A percentile compares a stretch with the other conserved stretches of the same genome.
Evolutionary conservation across 176 grass and related monocot species (phyloP).

Genomic region (Raddia guianensis): DNA sequence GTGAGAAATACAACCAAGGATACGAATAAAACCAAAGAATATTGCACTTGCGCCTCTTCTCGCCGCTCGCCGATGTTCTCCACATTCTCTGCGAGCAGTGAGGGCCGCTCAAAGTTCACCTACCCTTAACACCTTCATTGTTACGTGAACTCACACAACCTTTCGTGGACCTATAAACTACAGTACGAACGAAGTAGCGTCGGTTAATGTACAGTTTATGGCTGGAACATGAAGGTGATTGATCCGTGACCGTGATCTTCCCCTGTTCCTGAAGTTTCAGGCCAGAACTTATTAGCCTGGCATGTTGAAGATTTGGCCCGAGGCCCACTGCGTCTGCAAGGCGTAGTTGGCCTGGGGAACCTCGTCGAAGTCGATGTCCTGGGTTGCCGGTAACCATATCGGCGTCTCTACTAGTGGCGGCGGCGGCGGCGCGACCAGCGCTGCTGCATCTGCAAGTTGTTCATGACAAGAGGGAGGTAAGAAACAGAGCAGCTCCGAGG

Average conservation of each 20-base stretch:
- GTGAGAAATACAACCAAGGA: slow-evolving; percentile 34
- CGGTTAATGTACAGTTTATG: slow-evolving; percentile 46
- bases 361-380: slow-evolving; percentile 30
- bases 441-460: slow-evolving; percentile 48
- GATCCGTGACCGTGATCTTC: neutral
- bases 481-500: neutral
- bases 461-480: neutral
- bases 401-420: neutral
- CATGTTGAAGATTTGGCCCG: slow-evolving; percentile 38
- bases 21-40: slow-evolving; percentile 68
- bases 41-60: slow-evolving; percentile 51
- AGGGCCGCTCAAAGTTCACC: slow-evolving; percentile 49
- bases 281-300: slow-evolving; percentile 5
- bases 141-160: slow-evolving; percentile 18
- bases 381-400: slow-evolving; percentile 36
- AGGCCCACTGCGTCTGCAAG: slow-evolving; percentile 8
- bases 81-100: slow-evolving; percentile 39
- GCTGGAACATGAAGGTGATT: neutral
- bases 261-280: neutral
- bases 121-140: slow-evolving; percentile 32
- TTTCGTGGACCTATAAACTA: neutral
- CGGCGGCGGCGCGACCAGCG: neutral
- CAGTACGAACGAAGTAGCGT: neutral
- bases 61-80: slow-evolving; percentile 31
- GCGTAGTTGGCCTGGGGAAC: slow-evolving; percentile 13